Base-by-base conservation (phyloP, 768 basidiomycete species). In the Amanita molliuscula region DNA sequence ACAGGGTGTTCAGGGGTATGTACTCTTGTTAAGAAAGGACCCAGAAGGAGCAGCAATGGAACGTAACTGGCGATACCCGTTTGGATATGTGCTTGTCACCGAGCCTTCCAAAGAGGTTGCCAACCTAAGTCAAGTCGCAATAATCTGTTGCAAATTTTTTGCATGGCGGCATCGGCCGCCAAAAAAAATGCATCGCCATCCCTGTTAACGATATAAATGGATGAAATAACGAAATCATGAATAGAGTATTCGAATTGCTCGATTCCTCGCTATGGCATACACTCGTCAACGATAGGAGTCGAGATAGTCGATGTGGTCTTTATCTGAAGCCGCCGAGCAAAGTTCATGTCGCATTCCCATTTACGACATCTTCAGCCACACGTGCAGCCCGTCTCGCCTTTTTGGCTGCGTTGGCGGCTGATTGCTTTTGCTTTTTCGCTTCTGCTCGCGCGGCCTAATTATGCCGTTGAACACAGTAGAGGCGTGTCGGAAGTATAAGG, bases 321-420 rank as follows among this genome's bases (percentile, higher is more conserved):
- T 16, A 7, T 28, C 34, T 36, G 23, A 20, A 16, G 10, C n/a
- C 38, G 35, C 23, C n/a, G 8, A 48, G 20, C 28, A 20, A 6
- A 9, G 31, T 16, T 50, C 41, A 50, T 35, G 41, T 29, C 11
- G 49, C 41, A 21, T 29, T 33, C n/a, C 49, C 49, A 35, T 50
- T 50, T n/a, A 31, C 29, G 33, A 20, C 63, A 10, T 65, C 73
- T 50, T 76, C 79, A 8, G 68, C 65, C 21, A 74, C 74, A 34
- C 84, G 74, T 52, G 75, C 76, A 40, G 75, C 75, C 54, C 87
- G 74, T 54, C 87, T 71, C 26, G 88, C 88, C 70, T 94, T 94
- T 72, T 94, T 94, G 9, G 89, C 89, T 35, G 89, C 90, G 60
- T 83, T 93, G 3, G 90, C 89, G 38, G 87, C 86, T 2, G 86